Evolutionary conservation across 306 rosid genomes (phyloP), one percentile per base, ranked within the genome.

Genomic region (Prunus salicina): DNA sequence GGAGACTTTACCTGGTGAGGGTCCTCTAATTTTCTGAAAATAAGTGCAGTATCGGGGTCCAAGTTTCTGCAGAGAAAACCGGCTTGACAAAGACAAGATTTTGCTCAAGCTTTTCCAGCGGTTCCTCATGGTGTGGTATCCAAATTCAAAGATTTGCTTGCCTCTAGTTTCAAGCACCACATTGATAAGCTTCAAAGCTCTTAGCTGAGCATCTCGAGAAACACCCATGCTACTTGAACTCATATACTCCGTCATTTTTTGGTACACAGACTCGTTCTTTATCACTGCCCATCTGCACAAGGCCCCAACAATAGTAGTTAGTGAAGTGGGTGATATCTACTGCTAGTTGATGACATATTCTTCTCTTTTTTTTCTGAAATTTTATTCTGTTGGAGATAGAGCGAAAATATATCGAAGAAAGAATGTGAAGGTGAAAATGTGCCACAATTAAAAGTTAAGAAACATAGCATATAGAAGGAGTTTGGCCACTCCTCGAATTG

Each of bases 221-320:
- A 86, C 78, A 18, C 93, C 93, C 18, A 32, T 0, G 20, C 64
- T 84, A 52, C 46, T 84, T 7, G 25, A 0, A 0, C 0, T 0
- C 45, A 81, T 2, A 28, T 86, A 74, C 1, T 12, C 50, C 30
- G n/a, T 6, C 87, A 88, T 88, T 67, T 74, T 82, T 67, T 82
- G 8, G 69, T 86, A 88, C 7, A 86, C 84, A 14, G 19, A 63
- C 52, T 86, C 62, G 27, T 88, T 85, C 76, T 88, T 88, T 65
- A 88, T 38, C 9, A 88, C 38, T 43, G 92, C 92, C 92, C 90
- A 88, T 64, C 92, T 88, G 53, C 76, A 25, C 11, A 20, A 15
- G 0, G 32, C 12, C 71, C 32, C 20, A 24, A 1, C 20, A 73
- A 58, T 67, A 56, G 18, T 27, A 30, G 19, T 16, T 56, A 56